Conservation (phyloP, 371 early-diverging fungal species). For the Thermomucor indicae-seudaticae region DNA sequence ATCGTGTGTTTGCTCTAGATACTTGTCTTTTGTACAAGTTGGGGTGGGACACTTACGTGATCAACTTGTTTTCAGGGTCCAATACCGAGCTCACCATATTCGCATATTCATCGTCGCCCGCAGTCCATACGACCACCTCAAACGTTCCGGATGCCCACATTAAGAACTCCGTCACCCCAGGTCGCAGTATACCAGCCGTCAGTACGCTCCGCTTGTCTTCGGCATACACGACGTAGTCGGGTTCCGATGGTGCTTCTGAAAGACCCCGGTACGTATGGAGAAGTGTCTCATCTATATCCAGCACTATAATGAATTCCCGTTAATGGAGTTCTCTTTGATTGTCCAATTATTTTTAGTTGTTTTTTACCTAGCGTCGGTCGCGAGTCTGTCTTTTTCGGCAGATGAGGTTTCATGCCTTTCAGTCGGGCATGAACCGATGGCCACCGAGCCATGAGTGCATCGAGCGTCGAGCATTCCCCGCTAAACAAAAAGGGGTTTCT, state of each 20-base stretch:
- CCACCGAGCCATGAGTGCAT: slow-evolving; percentile 43
- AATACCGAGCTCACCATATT: slow-evolving; percentile 25
- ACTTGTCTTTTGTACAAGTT: too few species aligned
- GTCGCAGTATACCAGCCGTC: slow-evolving; percentile 39
- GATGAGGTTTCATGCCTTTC: slow-evolving; percentile 39
- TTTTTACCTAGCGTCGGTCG: slow-evolving; percentile 38
- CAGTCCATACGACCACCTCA: slow-evolving; percentile 49
- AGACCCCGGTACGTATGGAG: slow-evolving; percentile 32
- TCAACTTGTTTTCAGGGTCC: slow-evolving; percentile 31
- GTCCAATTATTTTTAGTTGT: neutral
- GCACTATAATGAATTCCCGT: slow-evolving; percentile 20
- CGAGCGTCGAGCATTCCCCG: slow-evolving; percentile 38
- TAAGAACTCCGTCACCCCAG: slow-evolving; percentile 42
- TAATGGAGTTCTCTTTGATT: too few species aligned
- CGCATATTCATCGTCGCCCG: slow-evolving; percentile 41
- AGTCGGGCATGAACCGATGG: slow-evolving; percentile 39
- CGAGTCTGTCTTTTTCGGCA: slow-evolving; percentile 37
- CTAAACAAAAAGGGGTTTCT: slow-evolving; percentile 11
- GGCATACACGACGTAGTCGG: slow-evolving; percentile 36
- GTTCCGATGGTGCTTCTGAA: slow-evolving; percentile 11
- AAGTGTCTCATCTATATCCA: slow-evolving; percentile 43
- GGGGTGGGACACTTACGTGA: slow-evolving; percentile 25
- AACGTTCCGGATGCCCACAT: slow-evolving; percentile 38
- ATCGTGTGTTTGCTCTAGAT: neutral
- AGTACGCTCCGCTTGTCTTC: slow-evolving; percentile 25